Percentiles rank a stretch among this genome's conserved stretches.
Conservation (phyloP, 192 early-diverging fungal genomes). For the Umbelopsis isabellina region DNA sequence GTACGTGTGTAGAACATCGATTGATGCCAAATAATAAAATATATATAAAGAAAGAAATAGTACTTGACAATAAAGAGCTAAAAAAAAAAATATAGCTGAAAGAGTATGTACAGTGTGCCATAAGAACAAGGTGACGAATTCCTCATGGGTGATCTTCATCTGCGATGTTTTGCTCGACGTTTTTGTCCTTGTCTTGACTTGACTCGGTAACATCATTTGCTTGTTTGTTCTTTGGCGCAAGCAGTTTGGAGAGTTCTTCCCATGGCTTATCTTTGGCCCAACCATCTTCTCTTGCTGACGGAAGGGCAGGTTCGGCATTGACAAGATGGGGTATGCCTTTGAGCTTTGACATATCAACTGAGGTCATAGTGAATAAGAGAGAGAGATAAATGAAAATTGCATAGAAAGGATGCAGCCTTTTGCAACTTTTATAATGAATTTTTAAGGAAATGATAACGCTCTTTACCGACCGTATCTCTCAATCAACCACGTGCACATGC, state of each 20-base stretch:
- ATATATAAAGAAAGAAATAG: no score
- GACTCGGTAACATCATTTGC: no score
- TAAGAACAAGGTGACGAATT: no score
- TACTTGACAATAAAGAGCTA: no score
- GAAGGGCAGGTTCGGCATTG: neutral
- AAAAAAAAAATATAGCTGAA: no score
- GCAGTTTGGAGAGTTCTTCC: constrained; percentile 17
- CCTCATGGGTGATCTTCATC: neutral
- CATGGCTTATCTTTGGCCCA: constrained; percentile 9
- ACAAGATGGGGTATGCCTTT: constrained; percentile 10
- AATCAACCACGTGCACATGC: constrained; percentile 6
- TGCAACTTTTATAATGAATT: neutral
- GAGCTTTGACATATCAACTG: constrained; percentile 19
- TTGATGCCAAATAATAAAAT: no score
- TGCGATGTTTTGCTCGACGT: neutral
- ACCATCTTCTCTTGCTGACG: neutral
- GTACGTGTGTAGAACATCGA: no score
- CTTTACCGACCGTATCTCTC: neutral
- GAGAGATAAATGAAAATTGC: neutral
- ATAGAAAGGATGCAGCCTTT: neutral
- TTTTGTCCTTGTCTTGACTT: constrained; percentile 1
- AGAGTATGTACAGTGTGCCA: no score
- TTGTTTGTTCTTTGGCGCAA: neutral
- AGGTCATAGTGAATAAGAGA: constrained; percentile 1
- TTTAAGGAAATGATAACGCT: neutral